A percentile compares a stretch with the other conserved stretches of the same genome.
Conservation (phyloP, 1,284 basidiomycete genomes). For the Sanguinoderma infundibulare region DNA sequence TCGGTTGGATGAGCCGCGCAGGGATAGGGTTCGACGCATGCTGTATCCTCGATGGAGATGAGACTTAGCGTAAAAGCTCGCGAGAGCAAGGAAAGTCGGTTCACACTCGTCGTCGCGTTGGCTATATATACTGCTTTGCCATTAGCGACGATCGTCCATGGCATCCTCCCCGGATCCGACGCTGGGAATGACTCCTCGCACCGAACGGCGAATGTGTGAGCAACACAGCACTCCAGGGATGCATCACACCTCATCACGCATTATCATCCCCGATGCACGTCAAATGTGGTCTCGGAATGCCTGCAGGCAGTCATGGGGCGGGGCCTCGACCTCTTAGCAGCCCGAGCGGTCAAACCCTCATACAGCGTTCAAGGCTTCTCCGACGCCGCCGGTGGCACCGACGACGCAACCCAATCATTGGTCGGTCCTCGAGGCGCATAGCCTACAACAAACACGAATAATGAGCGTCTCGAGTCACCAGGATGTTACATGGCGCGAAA, state of each 20-base stretch:
- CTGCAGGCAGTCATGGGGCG: neutral
- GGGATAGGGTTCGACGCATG: conserved; percentile 8
- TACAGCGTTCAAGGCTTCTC: neutral
- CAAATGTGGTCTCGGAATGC: neutral
- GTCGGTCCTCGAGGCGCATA: neutral
- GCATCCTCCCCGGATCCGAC: neutral
- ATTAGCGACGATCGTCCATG: neutral
- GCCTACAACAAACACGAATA: neutral
- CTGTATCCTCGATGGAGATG: neutral
- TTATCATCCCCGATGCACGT: neutral
- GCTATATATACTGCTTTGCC: neutral
- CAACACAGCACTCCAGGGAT: neutral
- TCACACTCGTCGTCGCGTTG: neutral
- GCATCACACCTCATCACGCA: neutral
- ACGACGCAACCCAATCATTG: too few relatives aligned
- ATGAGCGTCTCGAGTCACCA: too few relatives aligned
- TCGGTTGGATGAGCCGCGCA: neutral
- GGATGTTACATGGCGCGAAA: too few relatives aligned
- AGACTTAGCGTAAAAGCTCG: neutral
- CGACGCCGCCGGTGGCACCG: neutral
- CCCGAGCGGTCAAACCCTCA: neutral
- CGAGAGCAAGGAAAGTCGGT: neutral
- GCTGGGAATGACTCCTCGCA: neutral
- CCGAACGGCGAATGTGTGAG: neutral
- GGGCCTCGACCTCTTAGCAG: neutral